Evolutionary conservation across 2,329 filamentous ascomycete genomes (phyloP), one percentile per base, ranked within the genome.

Genomic region (Amylocarpus encephaloides): DNA sequence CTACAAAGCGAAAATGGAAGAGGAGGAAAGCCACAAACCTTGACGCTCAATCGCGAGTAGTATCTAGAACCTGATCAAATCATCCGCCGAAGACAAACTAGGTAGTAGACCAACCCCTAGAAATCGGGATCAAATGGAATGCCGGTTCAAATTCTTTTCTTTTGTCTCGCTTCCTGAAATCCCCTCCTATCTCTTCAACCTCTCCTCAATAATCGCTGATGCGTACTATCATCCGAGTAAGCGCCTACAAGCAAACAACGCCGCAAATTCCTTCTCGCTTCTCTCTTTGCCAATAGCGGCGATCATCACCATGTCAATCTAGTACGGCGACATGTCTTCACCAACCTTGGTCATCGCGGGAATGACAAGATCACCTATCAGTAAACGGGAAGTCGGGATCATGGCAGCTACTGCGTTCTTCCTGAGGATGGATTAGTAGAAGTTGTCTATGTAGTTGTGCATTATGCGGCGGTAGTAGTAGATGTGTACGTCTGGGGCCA

Each of bases 301-400:
- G 9, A 64, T 54, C 57, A 67, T 62, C 48, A 64, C 62, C 42
- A 64, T 57, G 54, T 60, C 54, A 51, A 61, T 67, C 3, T 68
- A 71, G 45, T 71, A 71, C 0, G 65, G 66, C 15, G 48, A 53
- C 29, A 62, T 61, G 33, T 65, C 64, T 11, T 54, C 49, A 10
- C 59, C 58, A 2, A 55, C 50, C 41, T 58, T 54, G 9, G 59
- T 55, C n/a, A 40, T 46, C 11, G 52, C 51, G 1, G 62, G 63
- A 5, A 65, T 48, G 18, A 63, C 48, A 38, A 64, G 56, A 30
- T 64, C 62, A 3, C 55, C 55, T 12, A 64, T 60, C 9, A 65
- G 39, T 9, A 64, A 44, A 9, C 63, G 54, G 22, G 59, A 62
- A 36, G 53, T 55, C 1, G 58, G 50, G 1, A 64, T 58, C 64